These are phyloP conservation scores for Kwoniella sp. DNA, from an alignment of 768 basidiomycete species.

Conservation along the genomic window DNA sequence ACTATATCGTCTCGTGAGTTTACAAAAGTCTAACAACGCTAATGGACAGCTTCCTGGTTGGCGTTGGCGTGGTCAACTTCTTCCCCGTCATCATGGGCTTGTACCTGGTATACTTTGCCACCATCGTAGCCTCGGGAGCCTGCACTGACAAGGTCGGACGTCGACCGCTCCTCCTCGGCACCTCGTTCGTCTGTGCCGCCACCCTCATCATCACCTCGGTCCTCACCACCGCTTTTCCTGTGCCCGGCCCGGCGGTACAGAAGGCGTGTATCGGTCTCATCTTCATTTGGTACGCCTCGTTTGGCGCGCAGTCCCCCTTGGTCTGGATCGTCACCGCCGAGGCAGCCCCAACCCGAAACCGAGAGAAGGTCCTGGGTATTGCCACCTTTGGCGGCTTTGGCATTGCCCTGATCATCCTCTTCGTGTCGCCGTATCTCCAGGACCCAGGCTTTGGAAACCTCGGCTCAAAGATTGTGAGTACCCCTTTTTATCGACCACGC, in stretches of 20 bases:
- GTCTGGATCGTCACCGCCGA: slow-evolving; percentile 28
- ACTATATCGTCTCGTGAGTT: slow-evolving; percentile 17
- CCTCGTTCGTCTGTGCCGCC: slow-evolving; percentile 21
- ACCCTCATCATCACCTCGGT: slow-evolving; percentile 21
- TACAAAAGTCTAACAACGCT: not conserved
- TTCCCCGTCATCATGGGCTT: slow-evolving; percentile 11
- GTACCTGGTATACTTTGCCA: slow-evolving; percentile 16
- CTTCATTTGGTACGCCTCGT: slow-evolving; percentile 22
- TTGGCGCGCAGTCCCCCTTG: slow-evolving; percentile 25
- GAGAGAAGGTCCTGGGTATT: slow-evolving; percentile 29
- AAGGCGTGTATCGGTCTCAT: slow-evolving; percentile 8
- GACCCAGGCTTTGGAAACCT: slow-evolving; percentile 26
- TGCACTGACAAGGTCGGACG: slow-evolving; percentile 30
- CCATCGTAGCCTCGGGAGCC: too few relatives aligned
- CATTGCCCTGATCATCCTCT: slow-evolving; percentile 19
- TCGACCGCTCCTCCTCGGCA: slow-evolving; percentile 18
- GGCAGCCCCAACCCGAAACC: slow-evolving; percentile 17
- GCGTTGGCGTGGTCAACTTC: slow-evolving; percentile 8
- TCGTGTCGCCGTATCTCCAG: slow-evolving; percentile 38
- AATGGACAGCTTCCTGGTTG: slow-evolving; percentile 1
- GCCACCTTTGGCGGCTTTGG: slow-evolving; percentile 20
- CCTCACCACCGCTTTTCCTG: slow-evolving; percentile 17
- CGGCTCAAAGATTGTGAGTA: slow-evolving; percentile 20
- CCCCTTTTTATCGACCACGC: not conserved
- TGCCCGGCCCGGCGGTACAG: not conserved